Evolutionary conservation across 345 rosid species (phyloP), one percentile per base, ranked within the genome.

Genomic region (Pelargonium nanum): DNA sequence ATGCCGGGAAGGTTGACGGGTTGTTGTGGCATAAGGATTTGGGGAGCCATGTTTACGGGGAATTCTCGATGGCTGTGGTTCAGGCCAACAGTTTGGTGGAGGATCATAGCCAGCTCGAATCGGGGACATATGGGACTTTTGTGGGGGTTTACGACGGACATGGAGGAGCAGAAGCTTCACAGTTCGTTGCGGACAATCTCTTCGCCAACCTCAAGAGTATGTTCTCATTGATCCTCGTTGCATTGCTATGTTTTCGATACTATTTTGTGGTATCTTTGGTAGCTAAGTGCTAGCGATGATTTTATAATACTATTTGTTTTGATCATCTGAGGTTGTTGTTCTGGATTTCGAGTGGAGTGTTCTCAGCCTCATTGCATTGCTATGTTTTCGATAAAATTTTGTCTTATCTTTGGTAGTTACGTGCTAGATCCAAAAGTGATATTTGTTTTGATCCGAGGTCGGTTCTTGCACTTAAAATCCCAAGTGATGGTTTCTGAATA

Each of bases 21-120:
- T 75, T 86, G 72, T 56, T 84, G 81, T 82, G 97, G 89, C 78
- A 65, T 59, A 78, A 78, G 53, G 91, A 83, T 68, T 72, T 86
- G 66, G 92, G 89, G 22, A 75, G 59, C 30, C 94, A 88, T 65
- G 65, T 73, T 26, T 66, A 76, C 58, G 98, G 96, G 28, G 87
- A 86, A 51, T 88, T 81, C 65, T 86, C 96, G 0, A 83, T 83
- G 96, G 98, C 91, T 20, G 81, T 76, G 69, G 71, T 83, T 66
- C 96, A 91, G 75, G 98, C 94, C 69, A 91, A 91, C 40, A 61
- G 30, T 68, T 55, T 59, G 26, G 40, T 86, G 77, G 96, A 91
- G 72, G 94, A 91, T 73, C 96, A 81, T 60, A 81, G 89, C 79
- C 98, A 86, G 70, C 72, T 91, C 26, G 96, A 91, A 78, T 88